Evolutionary conservation across 805 yeast species (phyloP).

Genomic region (Soucietia sequanensis): DNA sequence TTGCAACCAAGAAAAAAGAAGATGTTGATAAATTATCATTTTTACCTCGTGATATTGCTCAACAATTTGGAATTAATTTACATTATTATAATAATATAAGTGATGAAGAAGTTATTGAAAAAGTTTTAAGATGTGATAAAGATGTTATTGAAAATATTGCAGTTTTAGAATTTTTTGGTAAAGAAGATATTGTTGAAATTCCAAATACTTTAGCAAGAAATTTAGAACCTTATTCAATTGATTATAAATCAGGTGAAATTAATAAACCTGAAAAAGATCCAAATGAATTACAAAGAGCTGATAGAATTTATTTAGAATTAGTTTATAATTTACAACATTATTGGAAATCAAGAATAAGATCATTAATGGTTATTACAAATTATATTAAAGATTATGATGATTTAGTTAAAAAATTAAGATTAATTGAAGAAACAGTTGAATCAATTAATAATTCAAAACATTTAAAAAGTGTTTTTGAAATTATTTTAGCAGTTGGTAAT

Average conservation of each 20-base stretch:
- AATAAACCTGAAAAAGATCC: slow-evolving; percentile 53
- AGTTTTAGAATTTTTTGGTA: slow-evolving; percentile 67
- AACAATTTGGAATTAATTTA: slow-evolving; percentile 76
- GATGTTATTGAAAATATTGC: slow-evolving; percentile 52
- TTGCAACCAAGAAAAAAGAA: slow-evolving; percentile 41
- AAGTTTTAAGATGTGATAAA: slow-evolving; percentile 60
- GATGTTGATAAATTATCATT: slow-evolving; percentile 51
- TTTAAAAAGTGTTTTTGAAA: slow-evolving; percentile 57
- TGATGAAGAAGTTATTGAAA: slow-evolving; percentile 53
- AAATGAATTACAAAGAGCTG: slow-evolving; percentile 61
- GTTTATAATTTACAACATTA: slow-evolving; percentile 66
- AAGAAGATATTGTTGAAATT: slow-evolving; percentile 61
- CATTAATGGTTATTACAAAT: slow-evolving; percentile 51
- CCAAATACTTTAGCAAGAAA: slow-evolving; percentile 54
- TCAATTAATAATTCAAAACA: slow-evolving; percentile 51
- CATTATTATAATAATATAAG: slow-evolving; percentile 56
- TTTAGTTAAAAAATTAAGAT: slow-evolving; percentile 51
- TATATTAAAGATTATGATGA: slow-evolving; percentile 69
- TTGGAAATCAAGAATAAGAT: slow-evolving; percentile 72
- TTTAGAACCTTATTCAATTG: slow-evolving; percentile 63
- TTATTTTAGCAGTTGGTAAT: slow-evolving; percentile 73
- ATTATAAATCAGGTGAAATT: slow-evolving; percentile 33
- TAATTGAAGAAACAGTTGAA: slow-evolving; percentile 59
- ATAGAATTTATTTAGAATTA: slow-evolving; percentile 64
- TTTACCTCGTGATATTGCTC: slow-evolving; percentile 69